Evolutionary conservation across 495 filamentous ascomycete genomes (phyloP).

Genomic region (Neurospora sp.): DNA sequence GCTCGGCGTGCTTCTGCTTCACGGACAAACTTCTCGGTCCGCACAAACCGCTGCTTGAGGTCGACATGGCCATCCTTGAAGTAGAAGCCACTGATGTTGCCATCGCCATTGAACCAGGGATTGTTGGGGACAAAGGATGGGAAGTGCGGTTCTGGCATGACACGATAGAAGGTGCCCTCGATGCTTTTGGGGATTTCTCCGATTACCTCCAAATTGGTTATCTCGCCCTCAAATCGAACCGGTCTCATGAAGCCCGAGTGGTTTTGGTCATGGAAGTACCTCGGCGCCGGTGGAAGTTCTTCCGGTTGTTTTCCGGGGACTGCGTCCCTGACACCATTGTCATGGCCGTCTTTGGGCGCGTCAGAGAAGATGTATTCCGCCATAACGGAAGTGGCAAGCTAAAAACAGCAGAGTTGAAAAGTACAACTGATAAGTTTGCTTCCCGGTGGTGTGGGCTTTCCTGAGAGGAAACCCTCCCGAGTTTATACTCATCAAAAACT

Average conservation of each 20-base stretch:
- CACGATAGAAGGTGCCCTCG: slow-evolving; percentile 31
- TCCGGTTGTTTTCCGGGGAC: background rate
- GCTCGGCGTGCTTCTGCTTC: slow-evolving; percentile 29
- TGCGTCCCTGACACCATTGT: background rate
- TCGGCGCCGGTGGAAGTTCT: background rate
- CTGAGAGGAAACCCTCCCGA: background rate
- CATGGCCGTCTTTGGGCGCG: background rate
- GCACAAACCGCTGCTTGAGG: slow-evolving; percentile 39
- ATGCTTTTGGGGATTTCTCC: slow-evolving; percentile 27
- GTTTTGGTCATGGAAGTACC: background rate
- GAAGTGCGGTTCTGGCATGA: slow-evolving; percentile 24
- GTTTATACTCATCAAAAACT: background rate
- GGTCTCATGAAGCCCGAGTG: slow-evolving; percentile 4
- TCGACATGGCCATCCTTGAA: slow-evolving; percentile 35
- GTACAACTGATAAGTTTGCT: background rate
- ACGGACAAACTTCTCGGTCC: slow-evolving; percentile 34
- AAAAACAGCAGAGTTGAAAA: background rate
- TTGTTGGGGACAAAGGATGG: slow-evolving; percentile 7
- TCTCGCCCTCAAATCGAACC: slow-evolving; percentile 21
- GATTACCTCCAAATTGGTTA: slow-evolving; percentile 24
- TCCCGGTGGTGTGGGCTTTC: background rate
- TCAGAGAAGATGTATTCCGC: background rate
- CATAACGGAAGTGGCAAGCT: background rate
- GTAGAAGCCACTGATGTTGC: slow-evolving; percentile 36
- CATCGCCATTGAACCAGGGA: slow-evolving; percentile 11